Conservation (phyloP, 2,329 filamentous ascomycete genomes). For the Cytospora mali region DNA sequence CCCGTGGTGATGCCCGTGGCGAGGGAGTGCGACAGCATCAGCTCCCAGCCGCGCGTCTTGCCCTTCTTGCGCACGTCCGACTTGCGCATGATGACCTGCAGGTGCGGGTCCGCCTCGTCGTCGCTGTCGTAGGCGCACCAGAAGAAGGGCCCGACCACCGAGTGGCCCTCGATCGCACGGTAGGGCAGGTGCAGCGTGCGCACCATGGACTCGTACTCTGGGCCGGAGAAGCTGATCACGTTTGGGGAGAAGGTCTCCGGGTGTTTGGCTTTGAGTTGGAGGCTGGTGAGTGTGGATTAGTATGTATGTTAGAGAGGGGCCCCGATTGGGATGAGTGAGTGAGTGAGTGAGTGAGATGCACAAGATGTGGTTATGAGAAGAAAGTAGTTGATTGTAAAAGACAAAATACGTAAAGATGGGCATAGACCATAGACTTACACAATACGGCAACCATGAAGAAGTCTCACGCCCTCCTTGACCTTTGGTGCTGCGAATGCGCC, state of each 20-base stretch:
- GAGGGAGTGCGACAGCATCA: conserved; percentile 63
- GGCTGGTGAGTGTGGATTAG: conserved; percentile 39
- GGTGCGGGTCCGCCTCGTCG: conserved; percentile 54
- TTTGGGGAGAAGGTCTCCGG: conserved; percentile 60
- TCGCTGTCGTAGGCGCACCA: conserved; percentile 61
- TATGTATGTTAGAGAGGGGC: too few species aligned
- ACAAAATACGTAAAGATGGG: neutral
- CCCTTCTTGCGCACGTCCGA: conserved; percentile 68
- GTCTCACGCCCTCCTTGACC: conserved; percentile 45
- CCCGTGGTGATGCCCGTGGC: conserved; percentile 58
- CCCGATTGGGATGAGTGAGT: too few species aligned
- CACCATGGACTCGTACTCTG: conserved; percentile 59
- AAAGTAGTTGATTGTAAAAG: neutral
- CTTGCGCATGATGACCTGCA: conserved; percentile 66
- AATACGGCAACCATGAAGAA: conserved; percentile 56
- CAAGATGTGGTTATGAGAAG: neutral
- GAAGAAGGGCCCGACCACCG: conserved; percentile 65
- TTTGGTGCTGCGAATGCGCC: conserved; percentile 55
- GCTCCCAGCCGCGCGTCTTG: conserved; percentile 65
- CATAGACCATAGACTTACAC: conserved; percentile 46
- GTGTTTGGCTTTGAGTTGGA: conserved; percentile 59
- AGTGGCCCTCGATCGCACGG: conserved; percentile 60
- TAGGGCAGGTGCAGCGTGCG: conserved; percentile 55
- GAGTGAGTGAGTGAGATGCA: neutral
- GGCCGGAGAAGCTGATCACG: conserved; percentile 55